Percentiles rank a stretch among this genome's conserved stretches.
Conservation (phyloP, 225 moss, liverwort and hornwort genomes). For the Antitrichia curtipendula region DNA sequence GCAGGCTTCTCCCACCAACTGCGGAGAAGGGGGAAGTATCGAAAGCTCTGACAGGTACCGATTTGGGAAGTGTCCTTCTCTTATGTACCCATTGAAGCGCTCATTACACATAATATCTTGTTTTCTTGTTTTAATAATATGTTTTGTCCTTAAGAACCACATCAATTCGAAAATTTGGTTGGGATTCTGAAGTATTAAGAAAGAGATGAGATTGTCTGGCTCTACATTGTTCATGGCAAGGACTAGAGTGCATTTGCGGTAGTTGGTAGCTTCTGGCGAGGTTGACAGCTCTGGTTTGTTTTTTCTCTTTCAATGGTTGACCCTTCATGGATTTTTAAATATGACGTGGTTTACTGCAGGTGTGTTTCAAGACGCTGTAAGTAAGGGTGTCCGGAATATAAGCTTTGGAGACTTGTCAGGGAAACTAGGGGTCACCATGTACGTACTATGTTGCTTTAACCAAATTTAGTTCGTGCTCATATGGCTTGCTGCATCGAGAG, state of each 20-base stretch:
- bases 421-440: constrained; percentile 89
- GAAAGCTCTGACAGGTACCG: constrained; percentile 41
- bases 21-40: constrained; percentile 44
- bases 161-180: neutral
- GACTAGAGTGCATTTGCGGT: neutral
- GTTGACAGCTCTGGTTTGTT: neutral
- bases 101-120: neutral
- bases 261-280: neutral
- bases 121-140: neutral
- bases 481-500: neutral
- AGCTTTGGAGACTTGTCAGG: constrained; percentile 95
- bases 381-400: constrained; percentile 91
- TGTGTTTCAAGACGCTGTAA: constrained; percentile 85
- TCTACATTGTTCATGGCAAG: neutral
- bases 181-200: neutral
- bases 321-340: neutral
- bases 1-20: constrained; percentile 48
- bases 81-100: neutral
- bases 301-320: neutral
- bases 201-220: neutral
- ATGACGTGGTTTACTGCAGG: constrained; percentile 19
- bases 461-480: neutral
- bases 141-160: neutral
- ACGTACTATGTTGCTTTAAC: neutral
- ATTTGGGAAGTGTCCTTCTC: neutral